Conservation (phyloP, 1,284 basidiomycete species). For the Jaminaea rosea region DNA sequence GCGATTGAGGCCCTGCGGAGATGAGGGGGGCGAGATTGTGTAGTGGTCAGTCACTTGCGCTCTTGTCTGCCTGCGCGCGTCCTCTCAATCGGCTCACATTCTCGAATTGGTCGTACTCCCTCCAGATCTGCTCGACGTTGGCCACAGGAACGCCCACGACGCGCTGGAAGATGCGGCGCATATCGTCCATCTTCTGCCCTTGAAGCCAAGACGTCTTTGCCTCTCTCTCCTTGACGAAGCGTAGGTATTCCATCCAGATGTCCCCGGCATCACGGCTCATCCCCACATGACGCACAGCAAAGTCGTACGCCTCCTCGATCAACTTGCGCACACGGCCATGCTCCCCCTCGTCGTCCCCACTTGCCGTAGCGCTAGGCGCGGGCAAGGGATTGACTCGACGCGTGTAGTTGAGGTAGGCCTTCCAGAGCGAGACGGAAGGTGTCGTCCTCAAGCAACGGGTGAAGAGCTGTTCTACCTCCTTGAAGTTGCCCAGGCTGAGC, state of each 20-base stretch:
- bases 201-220: slow-evolving; percentile 68
- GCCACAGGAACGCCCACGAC: slow-evolving; percentile 88
- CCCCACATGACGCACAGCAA: slow-evolving; percentile 79
- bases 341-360: slow-evolving; percentile 49
- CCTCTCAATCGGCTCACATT: slow-evolving; percentile 86
- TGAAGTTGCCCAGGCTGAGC: slow-evolving; percentile 60
- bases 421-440: slow-evolving; percentile 76
- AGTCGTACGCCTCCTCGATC: slow-evolving; percentile 85
- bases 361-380: slow-evolving; percentile 26
- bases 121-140: slow-evolving; percentile 88
- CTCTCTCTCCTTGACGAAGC: slow-evolving; percentile 72
- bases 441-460: slow-evolving; percentile 70
- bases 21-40: background rate
- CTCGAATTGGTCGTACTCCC: slow-evolving; percentile 89
- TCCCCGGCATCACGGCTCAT: slow-evolving; percentile 56
- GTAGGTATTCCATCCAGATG: slow-evolving; percentile 62
- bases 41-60: too few relatives aligned
- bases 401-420: slow-evolving; percentile 52
- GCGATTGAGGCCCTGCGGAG: too few relatives aligned
- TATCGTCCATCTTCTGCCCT: slow-evolving; percentile 85
- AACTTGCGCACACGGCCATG: slow-evolving; percentile 58
- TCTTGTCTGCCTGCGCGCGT: too few relatives aligned
- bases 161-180: slow-evolving; percentile 84
- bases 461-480: slow-evolving; percentile 54
- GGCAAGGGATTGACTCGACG: slow-evolving; percentile 43